A percentile compares a stretch with the other conserved stretches of the same genome.
Conservation (phyloP, 1,284 basidiomycete genomes). For the Sporisorium iseilematis-ciliati region DNA sequence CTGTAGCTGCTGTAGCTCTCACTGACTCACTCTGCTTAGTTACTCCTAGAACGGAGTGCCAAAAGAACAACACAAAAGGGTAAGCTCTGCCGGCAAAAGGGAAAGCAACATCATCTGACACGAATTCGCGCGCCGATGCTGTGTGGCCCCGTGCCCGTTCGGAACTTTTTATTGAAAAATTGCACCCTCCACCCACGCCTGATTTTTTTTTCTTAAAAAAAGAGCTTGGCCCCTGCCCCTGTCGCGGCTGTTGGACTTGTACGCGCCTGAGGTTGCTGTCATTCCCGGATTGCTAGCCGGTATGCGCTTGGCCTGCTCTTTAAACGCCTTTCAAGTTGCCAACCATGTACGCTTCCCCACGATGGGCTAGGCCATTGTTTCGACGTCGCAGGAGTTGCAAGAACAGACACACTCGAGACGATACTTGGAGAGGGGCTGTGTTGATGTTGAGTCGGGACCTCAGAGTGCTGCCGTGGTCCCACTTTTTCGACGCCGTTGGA, state of each 20-base stretch:
- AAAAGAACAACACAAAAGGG: neutral
- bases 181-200: slow-evolving; percentile 37
- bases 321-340: neutral
- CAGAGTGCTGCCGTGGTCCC: slow-evolving; percentile 13
- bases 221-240: slow-evolving; percentile 6
- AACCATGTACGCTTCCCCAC: neutral
- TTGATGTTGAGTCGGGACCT: slow-evolving; percentile 13
- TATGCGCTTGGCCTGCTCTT: slow-evolving; percentile 1
- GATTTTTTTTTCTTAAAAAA: neutral
- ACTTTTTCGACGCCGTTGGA: slow-evolving; percentile 13
- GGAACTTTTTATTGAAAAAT: slow-evolving; percentile 4
- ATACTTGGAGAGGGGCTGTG: slow-evolving; percentile 21
- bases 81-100: slow-evolving; percentile 1
- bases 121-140: slow-evolving; percentile 18
- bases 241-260: neutral
- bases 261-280: neutral
- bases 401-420: too few relatives aligned
- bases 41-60: too few relatives aligned
- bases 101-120: slow-evolving; percentile 51
- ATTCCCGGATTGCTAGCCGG: neutral
- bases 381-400: neutral
- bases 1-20: too few relatives aligned
- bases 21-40: too few relatives aligned
- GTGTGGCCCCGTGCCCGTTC: slow-evolving; percentile 16
- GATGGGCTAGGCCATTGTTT: neutral